Evolutionary conservation across 306 rosid species (phyloP).

Genomic region (Gillenia trifoliata): DNA sequence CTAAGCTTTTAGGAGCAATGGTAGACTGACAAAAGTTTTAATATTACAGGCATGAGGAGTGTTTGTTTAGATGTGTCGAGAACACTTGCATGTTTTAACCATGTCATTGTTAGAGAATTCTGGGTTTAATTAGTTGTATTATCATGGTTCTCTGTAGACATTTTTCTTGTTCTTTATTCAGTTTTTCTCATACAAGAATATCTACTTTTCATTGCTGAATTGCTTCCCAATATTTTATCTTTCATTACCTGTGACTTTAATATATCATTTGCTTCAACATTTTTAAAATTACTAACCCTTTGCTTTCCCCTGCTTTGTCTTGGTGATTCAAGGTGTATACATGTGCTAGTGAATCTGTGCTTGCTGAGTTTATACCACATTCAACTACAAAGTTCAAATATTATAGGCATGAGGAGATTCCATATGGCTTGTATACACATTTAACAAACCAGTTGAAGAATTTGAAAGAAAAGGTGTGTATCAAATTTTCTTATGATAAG

Average conservation of each 20-base stretch:
- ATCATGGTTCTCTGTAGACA: background rate
- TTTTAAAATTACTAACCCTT: background rate
- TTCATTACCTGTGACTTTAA: background rate
- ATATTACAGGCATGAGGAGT: background rate
- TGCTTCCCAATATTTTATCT: background rate
- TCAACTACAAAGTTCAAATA: constrained; percentile 66
- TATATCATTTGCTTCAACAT: background rate
- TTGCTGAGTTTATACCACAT: constrained; percentile 53
- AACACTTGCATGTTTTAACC: background rate
- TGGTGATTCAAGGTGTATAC: constrained; percentile 68
- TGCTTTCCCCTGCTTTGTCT: background rate
- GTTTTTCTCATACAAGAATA: background rate
- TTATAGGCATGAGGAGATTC: constrained; percentile 32
- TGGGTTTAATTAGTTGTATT: background rate
- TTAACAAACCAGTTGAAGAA: constrained; percentile 27
- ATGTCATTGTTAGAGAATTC: background rate
- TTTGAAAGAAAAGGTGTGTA: constrained; percentile 50
- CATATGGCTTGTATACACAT: constrained; percentile 16
- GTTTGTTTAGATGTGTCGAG: background rate
- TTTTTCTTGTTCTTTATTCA: background rate
- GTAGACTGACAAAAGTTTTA: background rate
- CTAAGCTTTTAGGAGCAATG: background rate
- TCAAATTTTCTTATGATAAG: background rate
- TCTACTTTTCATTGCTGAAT: background rate
- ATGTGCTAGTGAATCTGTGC: constrained; percentile 58